Conservation (phyloP, 2,329 filamentous ascomycete genomes). For the Diaporthe vaccinii region DNA sequence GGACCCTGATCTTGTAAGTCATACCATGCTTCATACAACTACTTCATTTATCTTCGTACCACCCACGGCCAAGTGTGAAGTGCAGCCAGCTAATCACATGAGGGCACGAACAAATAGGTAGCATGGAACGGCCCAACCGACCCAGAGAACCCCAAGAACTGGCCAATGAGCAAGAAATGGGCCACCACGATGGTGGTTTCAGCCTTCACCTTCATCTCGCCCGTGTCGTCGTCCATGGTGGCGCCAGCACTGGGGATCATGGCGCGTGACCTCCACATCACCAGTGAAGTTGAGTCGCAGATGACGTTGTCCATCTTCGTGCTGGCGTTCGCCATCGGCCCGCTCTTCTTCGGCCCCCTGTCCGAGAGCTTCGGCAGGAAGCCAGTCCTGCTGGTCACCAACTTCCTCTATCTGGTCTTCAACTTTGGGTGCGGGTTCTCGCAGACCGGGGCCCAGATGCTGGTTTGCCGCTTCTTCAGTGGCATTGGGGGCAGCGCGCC, state of each 20-base stretch:
- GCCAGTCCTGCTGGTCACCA: slow-evolving; percentile 63
- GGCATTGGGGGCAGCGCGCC: slow-evolving; percentile 6
- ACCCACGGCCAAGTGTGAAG: neutral
- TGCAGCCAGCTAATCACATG: neutral
- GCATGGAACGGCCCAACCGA: slow-evolving; percentile 51
- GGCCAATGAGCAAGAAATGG: slow-evolving; percentile 61
- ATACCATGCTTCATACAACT: neutral
- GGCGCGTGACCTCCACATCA: slow-evolving; percentile 57
- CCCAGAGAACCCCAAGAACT: slow-evolving; percentile 52
- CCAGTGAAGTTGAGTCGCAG: slow-evolving; percentile 52
- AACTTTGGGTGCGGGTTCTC: slow-evolving; percentile 2
- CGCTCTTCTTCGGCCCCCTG: slow-evolving; percentile 63
- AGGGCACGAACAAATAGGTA: neutral
- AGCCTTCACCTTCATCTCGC: slow-evolving; percentile 65
- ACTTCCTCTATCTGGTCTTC: slow-evolving; percentile 4
- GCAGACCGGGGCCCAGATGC: neutral
- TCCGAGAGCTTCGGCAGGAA: slow-evolving; percentile 69
- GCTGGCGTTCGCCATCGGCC: slow-evolving; percentile 67
- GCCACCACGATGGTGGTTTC: slow-evolving; percentile 59
- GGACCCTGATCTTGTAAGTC: slow-evolving; percentile 27
- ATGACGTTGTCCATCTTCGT: slow-evolving; percentile 66
- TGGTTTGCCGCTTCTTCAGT: slow-evolving; percentile 8
- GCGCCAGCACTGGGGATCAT: slow-evolving; percentile 52
- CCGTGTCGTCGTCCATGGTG: slow-evolving; percentile 63
- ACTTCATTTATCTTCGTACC: neutral